Evolutionary conservation across 495 filamentous ascomycete genomes (phyloP).

Genomic region (Neurospora sp.): DNA sequence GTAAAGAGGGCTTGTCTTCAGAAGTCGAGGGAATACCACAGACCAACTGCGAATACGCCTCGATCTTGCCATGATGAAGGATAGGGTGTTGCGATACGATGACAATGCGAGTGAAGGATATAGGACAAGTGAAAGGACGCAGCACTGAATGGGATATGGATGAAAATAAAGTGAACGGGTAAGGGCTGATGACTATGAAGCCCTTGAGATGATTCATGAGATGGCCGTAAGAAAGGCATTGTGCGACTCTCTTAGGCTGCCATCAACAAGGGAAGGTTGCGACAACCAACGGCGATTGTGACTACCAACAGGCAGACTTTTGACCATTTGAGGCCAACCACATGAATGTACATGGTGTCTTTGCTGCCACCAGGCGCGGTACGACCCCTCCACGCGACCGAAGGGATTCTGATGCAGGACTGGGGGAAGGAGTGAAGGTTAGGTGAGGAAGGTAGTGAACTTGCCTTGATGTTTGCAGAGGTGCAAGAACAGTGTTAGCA

Average conservation of each 20-base stretch:
- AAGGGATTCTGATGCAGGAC: not conserved
- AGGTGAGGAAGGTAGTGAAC: not conserved
- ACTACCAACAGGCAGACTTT: not conserved
- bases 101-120: not conserved
- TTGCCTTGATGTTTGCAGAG: not conserved
- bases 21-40: not conserved
- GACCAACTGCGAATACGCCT: not conserved
- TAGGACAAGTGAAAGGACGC: not conserved
- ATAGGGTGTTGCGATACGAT: not conserved
- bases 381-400: not conserved
- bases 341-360: not conserved
- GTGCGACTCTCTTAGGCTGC: not conserved
- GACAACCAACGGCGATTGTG: not conserved
- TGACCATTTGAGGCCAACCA: not conserved
- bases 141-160: not conserved
- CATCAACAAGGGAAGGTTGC: not conserved
- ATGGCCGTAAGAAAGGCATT: not conserved
- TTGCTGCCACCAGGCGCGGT: not conserved
- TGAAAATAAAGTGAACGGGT: not conserved
- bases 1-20: not conserved
- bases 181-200: not conserved
- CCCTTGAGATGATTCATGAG: not conserved
- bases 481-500: not conserved
- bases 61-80: not conserved
- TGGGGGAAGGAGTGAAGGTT: not conserved